These are phyloP conservation scores for Cladosporium sp. DNA, from an alignment of 2,329 filamentous ascomycete genomes.

Conservation along the genomic window DNA sequence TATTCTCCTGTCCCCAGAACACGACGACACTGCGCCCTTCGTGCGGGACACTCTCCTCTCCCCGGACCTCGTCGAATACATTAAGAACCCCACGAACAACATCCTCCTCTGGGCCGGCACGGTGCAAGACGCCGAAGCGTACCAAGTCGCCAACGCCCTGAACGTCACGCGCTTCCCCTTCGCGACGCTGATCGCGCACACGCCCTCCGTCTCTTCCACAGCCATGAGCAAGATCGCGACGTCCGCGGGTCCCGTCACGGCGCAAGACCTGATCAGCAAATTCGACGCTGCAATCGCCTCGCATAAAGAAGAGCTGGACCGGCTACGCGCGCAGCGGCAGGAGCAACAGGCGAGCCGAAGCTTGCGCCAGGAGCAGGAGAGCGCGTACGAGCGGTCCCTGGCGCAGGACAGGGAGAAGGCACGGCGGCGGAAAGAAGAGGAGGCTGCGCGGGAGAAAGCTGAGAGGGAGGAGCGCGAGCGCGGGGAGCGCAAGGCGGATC, in stretches of 20 bases:
- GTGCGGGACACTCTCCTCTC: constrained; percentile 75
- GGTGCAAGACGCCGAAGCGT: constrained; percentile 87
- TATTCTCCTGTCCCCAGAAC: constrained; percentile 81
- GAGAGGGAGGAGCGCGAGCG: constrained; percentile 62
- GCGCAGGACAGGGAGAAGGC: constrained; percentile 83
- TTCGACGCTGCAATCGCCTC: constrained; percentile 66
- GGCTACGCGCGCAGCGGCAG: constrained; percentile 66
- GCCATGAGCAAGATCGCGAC: constrained; percentile 87
- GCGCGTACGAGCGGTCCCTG: constrained; percentile 85
- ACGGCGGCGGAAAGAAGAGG: constrained; percentile 68
- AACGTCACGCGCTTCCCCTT: constrained; percentile 92
- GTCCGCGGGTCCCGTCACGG: constrained; percentile 63
- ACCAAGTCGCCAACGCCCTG: constrained; percentile 82
- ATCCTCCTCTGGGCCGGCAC: constrained; percentile 90
- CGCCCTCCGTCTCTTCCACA: constrained; percentile 73
- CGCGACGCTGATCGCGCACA: constrained; percentile 77
- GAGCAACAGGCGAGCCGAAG: constrained; percentile 76
- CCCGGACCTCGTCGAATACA: constrained; percentile 64
- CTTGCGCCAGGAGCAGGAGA: constrained; percentile 82
- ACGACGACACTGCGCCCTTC: constrained; percentile 83
- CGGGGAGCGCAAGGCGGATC: constrained; percentile 55
- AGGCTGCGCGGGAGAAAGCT: constrained; percentile 53
- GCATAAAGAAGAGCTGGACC: constrained; percentile 68
- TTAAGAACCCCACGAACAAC: constrained; percentile 70
- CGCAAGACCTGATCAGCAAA: constrained; percentile 67